Evolutionary conservation across 768 basidiomycete species (phyloP), one percentile per base, ranked within the genome.

Genomic region (Mycena polygramma): DNA sequence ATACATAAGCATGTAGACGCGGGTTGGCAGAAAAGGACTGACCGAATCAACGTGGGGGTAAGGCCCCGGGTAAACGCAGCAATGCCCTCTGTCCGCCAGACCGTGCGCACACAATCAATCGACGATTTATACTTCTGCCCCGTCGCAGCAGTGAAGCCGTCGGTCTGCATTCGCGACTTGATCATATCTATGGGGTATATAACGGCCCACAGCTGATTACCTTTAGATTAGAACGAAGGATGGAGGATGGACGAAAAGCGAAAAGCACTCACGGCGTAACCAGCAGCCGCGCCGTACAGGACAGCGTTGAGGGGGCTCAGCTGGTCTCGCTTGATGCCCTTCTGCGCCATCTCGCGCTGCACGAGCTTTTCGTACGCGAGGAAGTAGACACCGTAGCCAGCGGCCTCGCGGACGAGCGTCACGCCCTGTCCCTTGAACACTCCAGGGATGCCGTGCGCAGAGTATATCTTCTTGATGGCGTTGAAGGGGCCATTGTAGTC

Each of bases 151-250:
- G 89, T 85, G 79, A 96, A 96, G 0, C 92, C 94, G 77, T 98
- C 97, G 0, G 97, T 98, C 81, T 99, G 97, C 87, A 98, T 93
- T 62, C 96, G 90, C 35, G 95, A 95, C 78, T 99, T 99, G 77
- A 98, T 90, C 88, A 98, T 94, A 81, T 98, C 96, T 80, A 97
- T 92, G 19, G 96, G 96, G 84, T 97, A 97, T 83, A 96, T 96
- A 13, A 95, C 84, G n/a, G 89, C 91, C 94, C 94, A 96, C 36
- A 96, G 85, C 94, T 95, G 67, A 41, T 62, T 48, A 72, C 37
- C 57, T 53, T 73, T 65, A 15, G 55, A 49, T 52, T 51, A 65
- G 20, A 43, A 63, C 26, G 22, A 36, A 66, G 19, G 26, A 2
- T 14, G 45, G 55, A 72, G 41, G 41, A 41, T 35, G 39, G 51